Evolutionary conservation across 2,329 filamentous ascomycete genomes (phyloP), one percentile per base, ranked within the genome.

Genomic region (Elsinoe batatas): DNA sequence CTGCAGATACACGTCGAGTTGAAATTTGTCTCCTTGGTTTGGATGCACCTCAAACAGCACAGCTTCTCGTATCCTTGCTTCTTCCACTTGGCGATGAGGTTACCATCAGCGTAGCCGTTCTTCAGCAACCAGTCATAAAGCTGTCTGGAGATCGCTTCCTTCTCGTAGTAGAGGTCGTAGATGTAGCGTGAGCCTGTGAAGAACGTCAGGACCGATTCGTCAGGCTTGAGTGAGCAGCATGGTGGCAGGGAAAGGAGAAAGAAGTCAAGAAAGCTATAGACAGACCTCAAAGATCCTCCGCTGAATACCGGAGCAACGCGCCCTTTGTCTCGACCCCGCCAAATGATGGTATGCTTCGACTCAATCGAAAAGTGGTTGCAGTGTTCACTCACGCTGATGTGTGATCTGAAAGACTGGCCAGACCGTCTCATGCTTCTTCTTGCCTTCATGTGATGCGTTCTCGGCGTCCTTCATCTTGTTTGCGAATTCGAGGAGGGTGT

Each of bases 11-110:
- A 98, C 0, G 91, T 98, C 61, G 88, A 87, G 71, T 91, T 93
- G 76, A 97, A 98, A 72, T 98, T 98, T 30, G 93, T 98, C 77
- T 98, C 93, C 72, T 97, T 97, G n/a, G 93, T 96, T 72, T 98
- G 93, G 56, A 98, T 91, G 71, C 93, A 98, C 60, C 91, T 83
- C 56, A 96, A 77, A 70, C 93, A 98, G 72, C 93, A 98, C 42
- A 98, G 75, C 87, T 97, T 96, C 72, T 98, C 93, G 67, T 98
- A 98, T 13, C 93, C 93, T 66, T 94, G 87, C 76, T 98, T 98
- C 82, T 98, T 98, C 93, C 93, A 98, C 75, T 98, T 98, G 12
- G 93, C 93, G 67, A 98, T 97, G 67, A 98, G 75, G 76, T 91
- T 93, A 44, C 88, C 83, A 72, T 98, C 93, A 4, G 91, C 93